Percentiles rank a stretch among this genome's conserved stretches.
Conservation (phyloP, 139 green algal species). For the Chlorella vulgaris region DNA sequence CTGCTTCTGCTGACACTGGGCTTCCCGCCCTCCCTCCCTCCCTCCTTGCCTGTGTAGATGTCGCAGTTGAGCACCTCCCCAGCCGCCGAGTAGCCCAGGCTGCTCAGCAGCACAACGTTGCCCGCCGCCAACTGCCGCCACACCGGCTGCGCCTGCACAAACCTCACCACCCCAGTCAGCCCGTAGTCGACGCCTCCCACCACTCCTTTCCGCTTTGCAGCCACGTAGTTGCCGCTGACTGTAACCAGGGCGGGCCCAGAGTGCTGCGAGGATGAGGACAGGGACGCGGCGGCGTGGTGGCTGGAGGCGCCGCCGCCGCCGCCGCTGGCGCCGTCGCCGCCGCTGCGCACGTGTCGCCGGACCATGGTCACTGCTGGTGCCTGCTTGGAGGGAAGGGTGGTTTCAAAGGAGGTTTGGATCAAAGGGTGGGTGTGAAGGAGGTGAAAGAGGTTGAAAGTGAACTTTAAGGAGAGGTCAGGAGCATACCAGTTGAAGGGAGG, state of each 20-base stretch:
- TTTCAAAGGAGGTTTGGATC: neutral
- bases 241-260: constrained; percentile 33
- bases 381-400: neutral
- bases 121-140: constrained; percentile 76
- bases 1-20: too few species aligned
- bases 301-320: neutral
- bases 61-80: constrained; percentile 95
- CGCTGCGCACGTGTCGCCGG: constrained; percentile 33
- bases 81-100: constrained; percentile 69
- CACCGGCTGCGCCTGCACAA: constrained; percentile 75
- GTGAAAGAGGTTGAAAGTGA: neutral
- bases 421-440: neutral
- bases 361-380: constrained; percentile 38
- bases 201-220: constrained; percentile 87
- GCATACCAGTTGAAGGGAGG: too few species aligned
- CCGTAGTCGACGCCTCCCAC: constrained; percentile 92
- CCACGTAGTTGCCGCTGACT: constrained; percentile 93
- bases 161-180: constrained; percentile 69
- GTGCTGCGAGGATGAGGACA: too few species aligned
- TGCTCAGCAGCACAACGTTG: constrained; percentile 91
- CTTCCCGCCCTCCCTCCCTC: too few species aligned
- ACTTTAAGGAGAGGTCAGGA: too few species aligned
- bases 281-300: too few species aligned
- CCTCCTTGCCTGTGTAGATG: constrained; percentile 43
- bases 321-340: constrained; percentile 48